phyloP scores from a whole-genome alignment of 75 land plant species.

The Pseudotsuga menziesii region DNA sequence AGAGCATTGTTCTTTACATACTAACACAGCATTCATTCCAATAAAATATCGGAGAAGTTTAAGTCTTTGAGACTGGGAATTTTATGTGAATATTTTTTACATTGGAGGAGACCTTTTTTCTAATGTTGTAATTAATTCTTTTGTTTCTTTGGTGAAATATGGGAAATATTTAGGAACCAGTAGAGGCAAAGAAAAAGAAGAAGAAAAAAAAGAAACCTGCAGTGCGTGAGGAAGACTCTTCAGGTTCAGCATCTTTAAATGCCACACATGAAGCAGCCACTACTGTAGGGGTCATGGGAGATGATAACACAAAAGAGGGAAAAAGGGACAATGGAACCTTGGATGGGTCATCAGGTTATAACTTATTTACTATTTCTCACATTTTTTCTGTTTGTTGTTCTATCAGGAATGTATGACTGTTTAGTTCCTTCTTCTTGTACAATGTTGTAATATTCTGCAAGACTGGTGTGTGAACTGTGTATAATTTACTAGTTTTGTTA shows the following conservation, averaged over 20 bases:
- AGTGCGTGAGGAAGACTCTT: not conserved
- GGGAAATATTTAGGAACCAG: not conserved
- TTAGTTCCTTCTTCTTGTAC: not conserved
- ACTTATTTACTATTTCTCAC: not conserved
- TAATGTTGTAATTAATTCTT: not conserved
- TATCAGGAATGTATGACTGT: not conserved
- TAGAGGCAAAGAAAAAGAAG: slow-evolving; percentile 1
- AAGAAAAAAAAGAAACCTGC: slow-evolving; percentile 7
- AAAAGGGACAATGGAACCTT: not conserved
- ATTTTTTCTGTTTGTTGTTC: not conserved
- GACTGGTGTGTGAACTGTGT: not conserved
- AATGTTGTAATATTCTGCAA: not conserved
- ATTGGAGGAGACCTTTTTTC: not conserved
- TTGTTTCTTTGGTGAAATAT: too few relatives aligned
- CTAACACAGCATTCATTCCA: not conserved
- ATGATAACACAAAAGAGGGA: not conserved
- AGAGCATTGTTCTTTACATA: not conserved
- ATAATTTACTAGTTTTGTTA: not conserved
- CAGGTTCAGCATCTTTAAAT: not conserved
- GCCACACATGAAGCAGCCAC: not conserved
- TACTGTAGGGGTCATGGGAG: not conserved
- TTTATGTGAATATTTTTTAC: not conserved
- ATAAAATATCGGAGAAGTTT: not conserved
- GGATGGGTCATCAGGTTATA: not conserved
- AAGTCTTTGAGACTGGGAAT: not conserved